Conservation (phyloP, 2,329 filamentous ascomycete species). For the Fusarium beomiforme region DNA sequence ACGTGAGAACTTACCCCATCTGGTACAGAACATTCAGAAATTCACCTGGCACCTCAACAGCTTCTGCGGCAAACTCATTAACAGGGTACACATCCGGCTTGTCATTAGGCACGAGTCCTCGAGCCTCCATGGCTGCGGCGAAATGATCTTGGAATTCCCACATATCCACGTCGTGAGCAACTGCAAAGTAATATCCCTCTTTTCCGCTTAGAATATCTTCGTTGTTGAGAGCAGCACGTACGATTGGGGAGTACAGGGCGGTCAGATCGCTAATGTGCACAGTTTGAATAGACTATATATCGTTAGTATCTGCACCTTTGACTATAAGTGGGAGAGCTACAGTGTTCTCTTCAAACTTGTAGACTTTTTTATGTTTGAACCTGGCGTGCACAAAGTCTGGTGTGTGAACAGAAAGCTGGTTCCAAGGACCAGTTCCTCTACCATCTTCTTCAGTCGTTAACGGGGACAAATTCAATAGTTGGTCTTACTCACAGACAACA, state of each 20-base stretch:
- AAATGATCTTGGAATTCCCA: background rate
- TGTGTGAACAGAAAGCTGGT: background rate
- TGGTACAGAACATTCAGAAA: background rate
- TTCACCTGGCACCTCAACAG: background rate
- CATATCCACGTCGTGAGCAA: background rate
- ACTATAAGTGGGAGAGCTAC: background rate
- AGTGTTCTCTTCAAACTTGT: background rate
- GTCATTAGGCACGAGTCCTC: background rate
- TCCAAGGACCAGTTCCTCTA: background rate
- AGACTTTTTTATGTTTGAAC: background rate
- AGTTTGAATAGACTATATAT: background rate
- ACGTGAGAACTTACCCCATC: background rate
- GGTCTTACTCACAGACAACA: background rate
- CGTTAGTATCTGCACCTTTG: background rate
- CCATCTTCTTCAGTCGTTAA: background rate
- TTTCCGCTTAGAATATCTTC: background rate
- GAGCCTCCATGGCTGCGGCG: background rate
- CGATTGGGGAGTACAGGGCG: background rate
- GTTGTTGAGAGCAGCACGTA: background rate
- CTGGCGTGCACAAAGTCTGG: background rate
- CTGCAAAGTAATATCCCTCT: background rate
- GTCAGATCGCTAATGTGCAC: background rate
- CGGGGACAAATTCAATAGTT: fast-evolving
- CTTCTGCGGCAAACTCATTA: background rate
- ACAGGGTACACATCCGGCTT: background rate